Percentiles rank a stretch among this genome's conserved stretches.
These are phyloP conservation scores for Beta vulgaris DNA, from an alignment of 148 eudicot species.

Conservation along the genomic window DNA sequence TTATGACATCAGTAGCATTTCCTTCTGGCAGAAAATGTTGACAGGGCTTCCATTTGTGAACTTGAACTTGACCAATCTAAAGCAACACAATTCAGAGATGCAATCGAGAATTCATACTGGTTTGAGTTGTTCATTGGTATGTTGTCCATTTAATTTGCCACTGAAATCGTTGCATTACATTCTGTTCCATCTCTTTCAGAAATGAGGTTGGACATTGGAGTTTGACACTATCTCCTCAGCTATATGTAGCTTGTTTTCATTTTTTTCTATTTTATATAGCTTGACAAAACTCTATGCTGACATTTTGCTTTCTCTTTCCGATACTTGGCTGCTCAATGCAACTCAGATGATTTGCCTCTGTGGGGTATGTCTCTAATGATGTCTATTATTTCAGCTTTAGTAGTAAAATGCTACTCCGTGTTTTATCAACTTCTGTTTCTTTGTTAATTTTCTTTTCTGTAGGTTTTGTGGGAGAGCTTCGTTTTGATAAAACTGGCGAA, in stretches of 20 bases:
- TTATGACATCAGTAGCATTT: background rate
- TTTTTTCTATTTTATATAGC: background rate
- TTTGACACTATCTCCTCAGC: background rate
- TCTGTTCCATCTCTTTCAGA: background rate
- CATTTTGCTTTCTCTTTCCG: slow-evolving; percentile 22
- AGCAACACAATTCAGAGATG: slow-evolving; percentile 79
- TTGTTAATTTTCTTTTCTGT: background rate
- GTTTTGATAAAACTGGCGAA: slow-evolving; percentile 60
- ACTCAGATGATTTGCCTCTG: slow-evolving; percentile 36
- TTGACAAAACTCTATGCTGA: slow-evolving; percentile 18
- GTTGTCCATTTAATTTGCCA: slow-evolving; percentile 19
- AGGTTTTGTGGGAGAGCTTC: slow-evolving; percentile 86
- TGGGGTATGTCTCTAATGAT: slow-evolving; percentile 32
- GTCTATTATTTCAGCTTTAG: slow-evolving; percentile 32
- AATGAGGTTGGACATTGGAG: background rate
- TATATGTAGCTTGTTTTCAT: background rate
- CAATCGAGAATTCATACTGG: slow-evolving; percentile 88
- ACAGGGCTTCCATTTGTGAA: slow-evolving; percentile 60
- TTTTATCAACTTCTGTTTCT: slow-evolving; percentile 5
- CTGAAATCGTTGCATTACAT: background rate
- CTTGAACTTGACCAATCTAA: slow-evolving; percentile 77
- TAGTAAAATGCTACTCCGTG: slow-evolving; percentile 25
- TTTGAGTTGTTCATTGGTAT: slow-evolving; percentile 91
- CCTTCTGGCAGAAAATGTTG: slow-evolving; percentile 63
- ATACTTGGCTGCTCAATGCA: slow-evolving; percentile 16